phyloP scores from a whole-genome alignment of 2,329 filamentous ascomycete genomes.

The Aphanoascus verrucosus region DNA sequence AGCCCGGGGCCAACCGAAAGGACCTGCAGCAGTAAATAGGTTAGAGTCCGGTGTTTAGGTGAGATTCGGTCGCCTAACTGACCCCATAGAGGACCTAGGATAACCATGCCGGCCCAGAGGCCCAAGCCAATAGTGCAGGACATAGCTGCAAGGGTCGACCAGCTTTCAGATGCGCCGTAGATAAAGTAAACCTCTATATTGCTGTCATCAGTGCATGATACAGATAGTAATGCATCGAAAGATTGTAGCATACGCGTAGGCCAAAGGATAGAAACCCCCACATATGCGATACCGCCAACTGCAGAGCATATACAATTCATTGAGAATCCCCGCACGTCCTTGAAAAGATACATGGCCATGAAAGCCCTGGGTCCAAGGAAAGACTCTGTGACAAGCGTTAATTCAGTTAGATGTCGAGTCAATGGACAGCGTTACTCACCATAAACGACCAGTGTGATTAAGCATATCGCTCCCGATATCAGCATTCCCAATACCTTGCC shows the following conservation, averaged over 20 bases:
- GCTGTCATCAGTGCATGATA: not conserved
- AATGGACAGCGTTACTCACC: no score
- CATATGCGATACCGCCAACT: conserved; percentile 1
- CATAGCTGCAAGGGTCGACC: conserved; percentile 1
- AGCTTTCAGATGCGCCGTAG: not conserved
- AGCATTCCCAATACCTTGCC: conserved; percentile 1
- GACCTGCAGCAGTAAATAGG: not conserved
- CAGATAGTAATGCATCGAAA: not conserved
- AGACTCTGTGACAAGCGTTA: not conserved
- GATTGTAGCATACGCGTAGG: not conserved
- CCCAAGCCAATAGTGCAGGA: conserved; percentile 2
- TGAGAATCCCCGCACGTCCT: conserved; percentile 3
- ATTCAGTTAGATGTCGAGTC: no score
- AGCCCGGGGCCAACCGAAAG: not conserved
- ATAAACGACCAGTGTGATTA: not conserved
- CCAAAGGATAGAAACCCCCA: conserved; percentile 2
- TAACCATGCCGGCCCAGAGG: not conserved
- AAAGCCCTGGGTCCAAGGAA: not conserved
- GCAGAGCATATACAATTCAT: conserved; percentile 5
- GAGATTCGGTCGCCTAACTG: not conserved
- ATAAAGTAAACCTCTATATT: conserved; percentile 1
- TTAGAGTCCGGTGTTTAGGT: not conserved
- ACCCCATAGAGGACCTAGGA: conserved; percentile 6
- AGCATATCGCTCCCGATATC: not conserved
- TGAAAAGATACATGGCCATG: conserved; percentile 1